Base-by-base conservation (phyloP, 495 filamentous ascomycete genomes). In the Xylaria venustula region DNA sequence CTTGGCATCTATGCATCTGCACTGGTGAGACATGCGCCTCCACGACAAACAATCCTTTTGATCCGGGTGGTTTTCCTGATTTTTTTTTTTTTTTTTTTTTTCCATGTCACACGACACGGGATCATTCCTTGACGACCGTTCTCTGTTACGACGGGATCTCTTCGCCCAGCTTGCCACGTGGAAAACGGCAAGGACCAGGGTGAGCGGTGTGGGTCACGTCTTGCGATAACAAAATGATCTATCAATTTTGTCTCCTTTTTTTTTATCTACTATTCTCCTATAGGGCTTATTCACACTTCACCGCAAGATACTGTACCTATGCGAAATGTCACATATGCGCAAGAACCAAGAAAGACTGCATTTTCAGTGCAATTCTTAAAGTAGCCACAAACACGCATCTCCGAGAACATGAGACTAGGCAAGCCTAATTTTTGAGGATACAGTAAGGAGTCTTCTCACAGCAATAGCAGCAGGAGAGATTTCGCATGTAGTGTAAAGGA, bases 81-180 rank as follows among this genome's bases (percentile, higher is more conserved):
- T 47, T 26, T 17, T 51, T 47, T 26, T 17, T 51, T n/a, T n/a
- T n/a, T n/a, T n/a, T n/a, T n/a, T n/a, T n/a, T n/a, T n/a, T n/a
- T n/a, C n/a, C 47, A 26, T 22, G 36, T 60, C 17, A 26, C 54
- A 58, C 45, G 50, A 37, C 26, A 50, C 22, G 15, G n/a, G 22
- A 50, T 4, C 46, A 37, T 15, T 52, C 15, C 23, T 34, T 37
- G 47, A 44, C 45, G 14, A 2, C 9, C 46, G 51, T 51, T 51
- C 23, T 40, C 36, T 41, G 2, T 41, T 20, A 12, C 20, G 25
- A 32, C 47, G 7, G 53, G 40, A 12, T 41, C 20, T 22, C 15
- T 41, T 54, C 41, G 23, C 2, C 56, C 47, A 52, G 48, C 58
- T 46, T 49, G 58, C 58, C 58, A 60, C 58, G 58, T 60, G 58